Conservation (phyloP, 2,329 filamentous ascomycete genomes). For the Nigrospora osmanthi region DNA sequence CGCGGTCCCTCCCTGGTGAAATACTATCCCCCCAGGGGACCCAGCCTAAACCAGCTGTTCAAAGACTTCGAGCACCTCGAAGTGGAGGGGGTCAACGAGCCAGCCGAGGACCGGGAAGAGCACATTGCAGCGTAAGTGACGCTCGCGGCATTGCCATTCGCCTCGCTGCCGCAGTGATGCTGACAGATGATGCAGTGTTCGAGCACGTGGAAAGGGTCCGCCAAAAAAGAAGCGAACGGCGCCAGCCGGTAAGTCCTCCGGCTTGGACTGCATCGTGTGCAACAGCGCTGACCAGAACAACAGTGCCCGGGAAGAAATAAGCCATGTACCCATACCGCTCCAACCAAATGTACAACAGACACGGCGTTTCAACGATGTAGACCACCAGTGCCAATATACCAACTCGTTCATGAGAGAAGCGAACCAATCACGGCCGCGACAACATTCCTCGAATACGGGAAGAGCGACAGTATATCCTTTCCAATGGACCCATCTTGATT, state of each 20-base stretch:
- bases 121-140: constrained; percentile 55
- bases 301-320: constrained; percentile 4
- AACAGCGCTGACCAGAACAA: too few relatives aligned
- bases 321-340: background rate
- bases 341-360: constrained; percentile 8
- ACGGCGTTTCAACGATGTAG: constrained; percentile 8
- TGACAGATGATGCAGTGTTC: constrained; percentile 45
- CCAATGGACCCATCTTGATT: too few relatives aligned
- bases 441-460: too few relatives aligned
- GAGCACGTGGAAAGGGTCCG: constrained; percentile 74
- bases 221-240: constrained; percentile 77
- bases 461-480: too few relatives aligned
- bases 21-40: constrained; percentile 76
- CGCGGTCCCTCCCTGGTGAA: constrained; percentile 73
- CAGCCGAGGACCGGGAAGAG: constrained; percentile 73
- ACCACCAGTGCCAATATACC: constrained; percentile 14
- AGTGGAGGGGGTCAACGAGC: constrained; percentile 63
- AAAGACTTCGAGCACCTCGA: constrained; percentile 67
- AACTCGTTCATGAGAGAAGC: background rate
- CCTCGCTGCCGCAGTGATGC: constrained; percentile 5
- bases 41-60: constrained; percentile 55
- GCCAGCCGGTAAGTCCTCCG: constrained; percentile 8
- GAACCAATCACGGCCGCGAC: too few relatives aligned
- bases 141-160: background rate
- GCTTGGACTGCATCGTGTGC: too few relatives aligned